Evolutionary conservation across 768 basidiomycete species (phyloP), one percentile per base, ranked within the genome.

Genomic region (Russula virescens): DNA sequence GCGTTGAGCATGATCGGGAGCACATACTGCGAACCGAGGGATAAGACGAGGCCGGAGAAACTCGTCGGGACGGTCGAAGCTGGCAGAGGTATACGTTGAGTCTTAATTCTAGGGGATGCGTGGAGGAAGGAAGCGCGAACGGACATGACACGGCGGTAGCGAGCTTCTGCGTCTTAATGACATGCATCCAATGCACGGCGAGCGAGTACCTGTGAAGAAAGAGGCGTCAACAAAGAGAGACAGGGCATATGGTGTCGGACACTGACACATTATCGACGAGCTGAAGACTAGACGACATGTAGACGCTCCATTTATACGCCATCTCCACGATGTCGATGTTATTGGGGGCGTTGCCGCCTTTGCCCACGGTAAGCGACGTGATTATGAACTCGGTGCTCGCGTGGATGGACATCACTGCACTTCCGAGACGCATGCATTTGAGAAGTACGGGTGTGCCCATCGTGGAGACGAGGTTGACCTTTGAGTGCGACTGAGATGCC

Each of bases 231-330:
- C 25, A 25, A 38, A 28, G 10, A 38, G 13, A 38, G 38, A 11
- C 8, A 11, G 38, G 6, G 38, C 31, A 35, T 35, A 40, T 42
- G 25, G 31, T 31, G 19, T 13, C 5, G 8, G 16, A 8, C 5
- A 35, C 62, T 53, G 26, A 63, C 62, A 54, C 6, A 13, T 58
- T 63, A 43, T 63, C 62, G 14, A 53, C 31, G n/a, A 63, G 35
- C 3, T 62, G 56, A 47, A 62, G 49, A 47, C 61, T 46, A 13
- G 61, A 52, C 16, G 61, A 47, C n/a, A 47, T 23, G 28, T 46
- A 46, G n/a, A 63, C 26, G 43, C 26, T 28, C 61, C 9, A 50
- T n/a, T 13, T 57, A 16, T 42, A 55, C 21, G 42, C 28, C 10
- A 34, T 50, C 19, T 62, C 55, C 19, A 56, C 28, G 14, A 45